Evolutionary conservation across 2,329 filamentous ascomycete genomes (phyloP), one percentile per base, ranked within the genome.

Genomic region (Neonectria faginata): DNA sequence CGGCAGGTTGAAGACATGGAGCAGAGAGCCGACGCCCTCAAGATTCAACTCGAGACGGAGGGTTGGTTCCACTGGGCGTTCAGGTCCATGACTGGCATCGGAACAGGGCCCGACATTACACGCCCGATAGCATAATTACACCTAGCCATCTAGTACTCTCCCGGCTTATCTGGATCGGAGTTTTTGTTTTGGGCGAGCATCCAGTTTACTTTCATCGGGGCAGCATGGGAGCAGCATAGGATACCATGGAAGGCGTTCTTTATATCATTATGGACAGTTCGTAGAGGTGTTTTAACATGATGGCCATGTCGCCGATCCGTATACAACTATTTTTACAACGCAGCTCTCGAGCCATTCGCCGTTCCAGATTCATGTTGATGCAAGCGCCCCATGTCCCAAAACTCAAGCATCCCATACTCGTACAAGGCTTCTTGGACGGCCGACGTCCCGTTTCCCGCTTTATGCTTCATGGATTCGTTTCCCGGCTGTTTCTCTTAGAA

Each of bases 1-100:
- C 85, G 87, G 53, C 91, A 94, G 76, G 92, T 96, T 1, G 82
- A 86, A 50, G 90, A 92, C 58, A 85, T 93, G 53, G 92, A 92
- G 81, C 83, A 78, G 44, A 82, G 88, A 42, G 87, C 91, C 1
- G 84, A 87, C 44, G 86, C 88, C 69, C 78, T 94, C 33, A 87
- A 91, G 74, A 75, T 75, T 14, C 86, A 88, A 67, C 85, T 91
- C 8, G 86, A 89, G 78, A 87, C 84, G 64, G 88, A 90, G 76
- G 87, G 87, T 71, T 89, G 86, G 86, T 70, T 88, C 74, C 84
- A 87, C 65, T 92, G 89, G 89, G 78, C 89, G 48, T 84, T 89
- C 42, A 83, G 88, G 77, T 85, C 87, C 36, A 60, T 89, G 69
- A 89, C 87, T 5, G 87, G 88, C 3, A 84, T 89, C 48, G 87